A percentile compares a stretch with the other conserved stretches of the same genome.
These are phyloP conservation scores for Astrothelium subdiscretum DNA, from an alignment of 495 filamentous ascomycete genomes.

Conservation along the genomic window DNA sequence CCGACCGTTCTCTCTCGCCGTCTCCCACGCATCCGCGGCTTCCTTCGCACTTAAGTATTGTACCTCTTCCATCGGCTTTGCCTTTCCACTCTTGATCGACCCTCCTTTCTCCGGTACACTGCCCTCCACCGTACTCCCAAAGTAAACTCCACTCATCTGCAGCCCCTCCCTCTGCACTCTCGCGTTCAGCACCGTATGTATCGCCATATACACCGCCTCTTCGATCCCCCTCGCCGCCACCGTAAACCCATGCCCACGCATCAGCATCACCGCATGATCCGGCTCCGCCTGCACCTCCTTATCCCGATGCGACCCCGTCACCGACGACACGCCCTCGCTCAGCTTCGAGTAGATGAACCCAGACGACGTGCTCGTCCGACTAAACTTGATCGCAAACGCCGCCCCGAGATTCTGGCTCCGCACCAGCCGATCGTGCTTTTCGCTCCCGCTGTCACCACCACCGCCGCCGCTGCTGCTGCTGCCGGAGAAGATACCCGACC, in stretches of 20 bases:
- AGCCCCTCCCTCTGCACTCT: constrained; percentile 23
- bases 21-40: constrained; percentile 22
- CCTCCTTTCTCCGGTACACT: constrained; percentile 20
- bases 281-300: constrained; percentile 7
- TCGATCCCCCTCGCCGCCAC: constrained; percentile 21
- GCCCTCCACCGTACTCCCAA: constrained; percentile 16
- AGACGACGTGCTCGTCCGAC: constrained; percentile 19
- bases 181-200: constrained; percentile 28
- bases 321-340: background rate
- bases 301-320: background rate
- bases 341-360: background rate
- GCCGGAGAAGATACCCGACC: background rate
- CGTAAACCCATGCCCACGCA: constrained; percentile 30
- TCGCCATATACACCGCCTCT: constrained; percentile 25
- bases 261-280: constrained; percentile 23
- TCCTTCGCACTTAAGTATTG: constrained; percentile 27
- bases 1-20: constrained; percentile 7
- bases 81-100: constrained; percentile 27
- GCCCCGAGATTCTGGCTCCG: constrained; percentile 35
- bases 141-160: constrained; percentile 21
- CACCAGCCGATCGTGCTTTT: constrained; percentile 29
- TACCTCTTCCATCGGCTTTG: constrained; percentile 22
- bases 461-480: constrained; percentile 19
- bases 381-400: constrained; percentile 29
- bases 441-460: constrained; percentile 19